Percentiles rank a stretch among this genome's conserved stretches.
Evolutionary conservation across 306 rosid species (phyloP).

Genomic region (Spatholobus suberectus): DNA sequence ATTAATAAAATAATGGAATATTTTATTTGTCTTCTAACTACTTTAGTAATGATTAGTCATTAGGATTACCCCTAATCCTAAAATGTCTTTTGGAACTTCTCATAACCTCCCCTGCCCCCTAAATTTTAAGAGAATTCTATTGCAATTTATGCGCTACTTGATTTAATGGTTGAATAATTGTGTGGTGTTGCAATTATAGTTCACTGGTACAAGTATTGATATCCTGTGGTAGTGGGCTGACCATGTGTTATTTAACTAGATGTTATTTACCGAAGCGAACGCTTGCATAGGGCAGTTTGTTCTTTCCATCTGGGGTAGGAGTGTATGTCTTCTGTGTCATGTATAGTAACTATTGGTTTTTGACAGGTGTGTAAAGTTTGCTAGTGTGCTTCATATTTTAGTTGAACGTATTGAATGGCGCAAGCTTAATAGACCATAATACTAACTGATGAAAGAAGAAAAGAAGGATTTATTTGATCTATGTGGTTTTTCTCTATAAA

Average conservation of each 20-base stretch:
- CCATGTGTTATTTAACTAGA: not conserved
- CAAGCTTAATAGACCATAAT: not conserved
- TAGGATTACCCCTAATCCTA: not conserved
- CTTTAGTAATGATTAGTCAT: not conserved
- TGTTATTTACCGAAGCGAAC: not conserved
- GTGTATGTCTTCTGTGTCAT: not conserved
- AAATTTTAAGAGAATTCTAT: not conserved
- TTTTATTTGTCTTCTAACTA: not conserved
- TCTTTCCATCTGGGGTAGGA: not conserved
- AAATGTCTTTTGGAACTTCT: not conserved
- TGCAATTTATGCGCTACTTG: not conserved
- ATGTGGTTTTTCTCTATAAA: not conserved
- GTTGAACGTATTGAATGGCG: not conserved
- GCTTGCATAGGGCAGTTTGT: not conserved
- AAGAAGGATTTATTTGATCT: not conserved
- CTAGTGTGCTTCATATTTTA: not conserved
- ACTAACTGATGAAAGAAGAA: not conserved
- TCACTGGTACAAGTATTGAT: not conserved
- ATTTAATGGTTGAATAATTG: not conserved
- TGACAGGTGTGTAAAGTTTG: not conserved
- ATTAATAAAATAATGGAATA: not conserved
- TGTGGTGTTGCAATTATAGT: not conserved
- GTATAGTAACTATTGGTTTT: not conserved
- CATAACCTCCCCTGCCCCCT: not conserved
- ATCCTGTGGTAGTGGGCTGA: not conserved